Evolutionary conservation across 805 yeast species (phyloP).

Genomic region (Metschnikowia rubicola): DNA sequence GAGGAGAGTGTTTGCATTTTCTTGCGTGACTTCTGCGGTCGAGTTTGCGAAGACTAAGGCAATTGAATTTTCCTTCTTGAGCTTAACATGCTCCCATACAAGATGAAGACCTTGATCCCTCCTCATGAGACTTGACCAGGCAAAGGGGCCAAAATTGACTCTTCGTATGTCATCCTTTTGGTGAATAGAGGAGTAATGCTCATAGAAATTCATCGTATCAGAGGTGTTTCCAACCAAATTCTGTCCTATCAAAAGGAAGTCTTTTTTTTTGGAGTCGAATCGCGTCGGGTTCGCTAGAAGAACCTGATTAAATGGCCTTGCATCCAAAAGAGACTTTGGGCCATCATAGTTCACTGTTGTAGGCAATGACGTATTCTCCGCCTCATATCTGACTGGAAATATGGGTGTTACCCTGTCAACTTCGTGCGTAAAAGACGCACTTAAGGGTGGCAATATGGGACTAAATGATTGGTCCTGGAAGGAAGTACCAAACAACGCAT

Average conservation of each 20-base stretch:
- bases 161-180: slow-evolving; percentile 28
- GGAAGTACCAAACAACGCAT: not conserved
- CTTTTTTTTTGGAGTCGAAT: slow-evolving; percentile 5
- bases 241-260: slow-evolving; percentile 11
- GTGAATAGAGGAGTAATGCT: slow-evolving; percentile 27
- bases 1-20: slow-evolving; percentile 21
- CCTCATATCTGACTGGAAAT: not conserved
- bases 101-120: slow-evolving; percentile 31
- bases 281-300: not conserved
- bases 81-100: slow-evolving; percentile 31
- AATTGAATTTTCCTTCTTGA: slow-evolving; percentile 20
- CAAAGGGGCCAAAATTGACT: slow-evolving; percentile 36
- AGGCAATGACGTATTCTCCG: not conserved
- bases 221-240: slow-evolving; percentile 7
- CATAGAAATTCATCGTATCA: slow-evolving; percentile 22
- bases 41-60: slow-evolving; percentile 23
- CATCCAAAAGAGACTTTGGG: not conserved
- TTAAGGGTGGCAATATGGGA: slow-evolving; percentile 6
- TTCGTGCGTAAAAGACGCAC: slow-evolving; percentile 1
- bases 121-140: slow-evolving; percentile 37
- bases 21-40: slow-evolving; percentile 21
- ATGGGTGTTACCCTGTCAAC: not conserved
- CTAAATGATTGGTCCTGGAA: not conserved
- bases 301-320: not conserved
- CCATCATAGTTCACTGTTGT: not conserved